Percentiles rank a stretch among this genome's conserved stretches.
These are phyloP conservation scores for Chlorella sp. DNA, from an alignment of 139 green algal species.

Conservation along the genomic window DNA sequence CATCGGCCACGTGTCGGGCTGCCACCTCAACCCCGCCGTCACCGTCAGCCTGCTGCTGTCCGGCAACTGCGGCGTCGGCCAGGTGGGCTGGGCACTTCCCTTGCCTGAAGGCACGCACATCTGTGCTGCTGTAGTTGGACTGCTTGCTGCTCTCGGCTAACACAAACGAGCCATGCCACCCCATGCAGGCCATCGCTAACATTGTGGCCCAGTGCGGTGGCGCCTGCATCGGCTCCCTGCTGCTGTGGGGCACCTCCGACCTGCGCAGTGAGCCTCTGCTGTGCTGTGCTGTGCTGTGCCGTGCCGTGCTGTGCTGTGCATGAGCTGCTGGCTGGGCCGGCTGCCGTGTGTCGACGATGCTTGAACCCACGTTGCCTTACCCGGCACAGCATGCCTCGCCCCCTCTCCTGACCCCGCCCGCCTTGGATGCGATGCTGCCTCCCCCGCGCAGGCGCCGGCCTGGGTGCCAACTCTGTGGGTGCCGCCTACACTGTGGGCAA, in stretches of 20 bases:
- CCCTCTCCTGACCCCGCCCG: no score
- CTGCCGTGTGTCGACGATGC: no score
- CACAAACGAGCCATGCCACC: no score
- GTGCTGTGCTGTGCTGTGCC: no score
- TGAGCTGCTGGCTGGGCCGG: no score
- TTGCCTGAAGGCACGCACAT: no score
- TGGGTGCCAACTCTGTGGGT: conserved; percentile 12
- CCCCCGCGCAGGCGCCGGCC: neutral
- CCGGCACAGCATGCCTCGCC: no score
- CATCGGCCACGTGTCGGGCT: conserved; percentile 30
- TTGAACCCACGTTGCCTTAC: no score
- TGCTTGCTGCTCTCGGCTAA: no score
- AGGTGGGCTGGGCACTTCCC: no score
- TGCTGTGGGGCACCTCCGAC: conserved; percentile 15
- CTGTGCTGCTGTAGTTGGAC: no score
- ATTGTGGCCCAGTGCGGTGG: conserved; percentile 26
- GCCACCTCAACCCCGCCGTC: conserved; percentile 50
- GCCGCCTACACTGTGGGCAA: neutral
- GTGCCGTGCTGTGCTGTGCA: neutral
- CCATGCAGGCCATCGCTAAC: conserved; percentile 24
- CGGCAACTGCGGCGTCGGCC: conserved; percentile 63
- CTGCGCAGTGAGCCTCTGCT: neutral
- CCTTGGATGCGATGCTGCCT: no score
- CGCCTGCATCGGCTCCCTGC: conserved; percentile 2
- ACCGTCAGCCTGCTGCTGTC: conserved; percentile 28